Evolutionary conservation across 805 yeast genomes (phyloP).

Genomic region (Starmerella potacharoeniae): DNA sequence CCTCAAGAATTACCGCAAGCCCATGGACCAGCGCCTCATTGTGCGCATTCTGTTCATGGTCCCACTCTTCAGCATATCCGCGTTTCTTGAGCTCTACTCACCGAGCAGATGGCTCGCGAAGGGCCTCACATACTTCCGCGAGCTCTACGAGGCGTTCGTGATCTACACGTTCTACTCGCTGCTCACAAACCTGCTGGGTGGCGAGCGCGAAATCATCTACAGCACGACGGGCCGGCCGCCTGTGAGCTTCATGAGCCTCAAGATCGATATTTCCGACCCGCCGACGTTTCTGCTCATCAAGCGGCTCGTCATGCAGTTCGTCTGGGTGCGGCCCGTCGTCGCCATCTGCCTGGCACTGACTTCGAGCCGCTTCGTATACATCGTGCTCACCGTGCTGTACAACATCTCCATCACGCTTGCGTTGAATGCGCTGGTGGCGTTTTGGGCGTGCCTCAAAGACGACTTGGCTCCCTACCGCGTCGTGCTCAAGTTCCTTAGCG

Average conservation of each 20-base stretch:
- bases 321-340: conserved; percentile 85
- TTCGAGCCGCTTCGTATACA: conserved; percentile 25
- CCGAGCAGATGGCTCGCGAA: conserved; percentile 9
- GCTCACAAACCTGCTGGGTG: conserved; percentile 75
- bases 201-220: conserved; percentile 76
- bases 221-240: conserved; percentile 62
- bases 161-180: conserved; percentile 84
- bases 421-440: conserved; percentile 71
- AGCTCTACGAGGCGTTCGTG: conserved; percentile 91
- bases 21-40: conserved; percentile 73
- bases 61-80: conserved; percentile 66
- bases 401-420: conserved; percentile 74
- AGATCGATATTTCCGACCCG: conserved; percentile 80
- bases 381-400: conserved; percentile 60
- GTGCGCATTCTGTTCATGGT: conserved; percentile 72
- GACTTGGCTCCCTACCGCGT: conserved; percentile 77
- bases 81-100: conserved; percentile 46
- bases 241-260: conserved; percentile 29
- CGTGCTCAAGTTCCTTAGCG: conserved; percentile 85
- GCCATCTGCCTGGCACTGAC: conserved; percentile 31
- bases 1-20: conserved; percentile 67
- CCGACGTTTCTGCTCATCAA: conserved; percentile 62
- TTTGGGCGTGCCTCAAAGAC: conserved; percentile 79
- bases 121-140: conserved; percentile 41
- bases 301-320: conserved; percentile 82